Evolutionary conservation across 305 asterid species (phyloP), one percentile per base, ranked within the genome.

Genomic region (Plantago coronopus): DNA sequence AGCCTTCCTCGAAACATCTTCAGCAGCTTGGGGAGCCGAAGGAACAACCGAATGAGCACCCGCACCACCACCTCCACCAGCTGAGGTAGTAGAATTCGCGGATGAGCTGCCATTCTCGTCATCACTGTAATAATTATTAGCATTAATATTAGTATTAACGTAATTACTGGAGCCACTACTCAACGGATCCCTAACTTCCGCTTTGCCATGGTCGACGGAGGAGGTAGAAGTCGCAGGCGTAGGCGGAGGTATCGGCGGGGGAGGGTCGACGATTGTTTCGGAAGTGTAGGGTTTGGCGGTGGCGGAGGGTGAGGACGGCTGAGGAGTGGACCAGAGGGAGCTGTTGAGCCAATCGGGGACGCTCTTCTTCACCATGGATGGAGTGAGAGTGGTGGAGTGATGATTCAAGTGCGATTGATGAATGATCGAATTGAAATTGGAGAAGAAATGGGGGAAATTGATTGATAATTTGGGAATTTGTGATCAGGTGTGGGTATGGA

Each of bases 311-410:
- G 83, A 61, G 0, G 79, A 70, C 34, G 68, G 79, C 29, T 66
- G 66, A 6, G 84, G 81, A 12, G 96, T 63, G 31, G 91, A 81
- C 96, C 96, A 91, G 58, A 91, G 86, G 16, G 98, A 79, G 80
- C 87, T 91, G 67, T 91, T 91, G 59, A 91, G 89, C 98, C 98
- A 91, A 76, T 91, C 98, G 23, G 96, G 98, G 31, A 88, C 85
- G 67, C 79, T 70, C 61, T 86, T 80, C 44, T 79, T 84, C 68
- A 68, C 75, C 91, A 76, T 78, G 20, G 46, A 68, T 76, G 10
- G 37, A 25, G 51, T 62, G 57, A 46, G 47, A 20, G 15, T 3
- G 11, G 17, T 13, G 17, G 8, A 15, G 45, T 1, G 37, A 15
- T n/a, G 44, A 16, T 47, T 5, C 3, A 10, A n/a, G 17, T 47